Percentiles rank a stretch among this genome's conserved stretches.
These are phyloP conservation scores for Achaetomiella virescens DNA, from an alignment of 495 filamentous ascomycete species.

Conservation along the genomic window DNA sequence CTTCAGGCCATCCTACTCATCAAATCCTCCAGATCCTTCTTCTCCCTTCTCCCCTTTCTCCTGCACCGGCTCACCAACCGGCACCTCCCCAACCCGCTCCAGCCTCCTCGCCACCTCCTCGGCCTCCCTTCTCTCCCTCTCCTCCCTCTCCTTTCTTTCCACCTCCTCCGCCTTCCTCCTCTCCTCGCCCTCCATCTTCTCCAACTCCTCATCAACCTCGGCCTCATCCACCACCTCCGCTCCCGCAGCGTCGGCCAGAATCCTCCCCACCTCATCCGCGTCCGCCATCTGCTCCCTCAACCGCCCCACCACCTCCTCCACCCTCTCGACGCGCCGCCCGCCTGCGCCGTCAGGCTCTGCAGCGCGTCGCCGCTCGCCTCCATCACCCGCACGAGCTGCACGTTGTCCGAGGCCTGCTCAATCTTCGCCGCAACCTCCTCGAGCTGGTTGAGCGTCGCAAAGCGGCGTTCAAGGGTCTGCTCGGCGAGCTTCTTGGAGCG, in stretches of 20 bases:
- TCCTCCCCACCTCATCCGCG: conserved; percentile 73
- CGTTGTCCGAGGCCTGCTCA: conserved; percentile 76
- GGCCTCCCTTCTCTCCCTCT: conserved; percentile 24
- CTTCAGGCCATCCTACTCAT: conserved; percentile 35
- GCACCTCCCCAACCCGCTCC: conserved; percentile 35
- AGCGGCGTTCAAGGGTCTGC: conserved; percentile 58
- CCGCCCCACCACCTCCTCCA: conserved; percentile 66
- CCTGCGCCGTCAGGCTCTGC: conserved; percentile 61
- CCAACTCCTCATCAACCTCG: conserved; percentile 85
- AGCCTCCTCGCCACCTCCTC: conserved; percentile 29
- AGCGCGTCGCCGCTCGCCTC: conserved; percentile 67
- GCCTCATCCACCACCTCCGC: conserved; percentile 61
- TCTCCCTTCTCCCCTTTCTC: conserved; percentile 17
- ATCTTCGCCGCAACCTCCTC: conserved; percentile 76
- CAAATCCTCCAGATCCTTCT: conserved; percentile 19
- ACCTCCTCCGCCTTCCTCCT: conserved; percentile 49
- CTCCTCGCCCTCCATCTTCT: conserved; percentile 65
- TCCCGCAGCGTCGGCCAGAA: conserved; percentile 55
- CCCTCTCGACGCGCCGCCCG: conserved; percentile 70
- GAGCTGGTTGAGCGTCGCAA: conserved; percentile 67
- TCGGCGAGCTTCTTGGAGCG: conserved; percentile 76
- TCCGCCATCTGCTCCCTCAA: conserved; percentile 74
- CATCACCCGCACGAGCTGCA: conserved; percentile 75
- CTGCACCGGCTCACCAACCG: conserved; percentile 16
- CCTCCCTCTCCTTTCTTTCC: conserved; percentile 35